Evolutionary conservation across 495 filamentous ascomycete species (phyloP), one percentile per base, ranked within the genome.

Genomic region (Lophium mytilinum): DNA sequence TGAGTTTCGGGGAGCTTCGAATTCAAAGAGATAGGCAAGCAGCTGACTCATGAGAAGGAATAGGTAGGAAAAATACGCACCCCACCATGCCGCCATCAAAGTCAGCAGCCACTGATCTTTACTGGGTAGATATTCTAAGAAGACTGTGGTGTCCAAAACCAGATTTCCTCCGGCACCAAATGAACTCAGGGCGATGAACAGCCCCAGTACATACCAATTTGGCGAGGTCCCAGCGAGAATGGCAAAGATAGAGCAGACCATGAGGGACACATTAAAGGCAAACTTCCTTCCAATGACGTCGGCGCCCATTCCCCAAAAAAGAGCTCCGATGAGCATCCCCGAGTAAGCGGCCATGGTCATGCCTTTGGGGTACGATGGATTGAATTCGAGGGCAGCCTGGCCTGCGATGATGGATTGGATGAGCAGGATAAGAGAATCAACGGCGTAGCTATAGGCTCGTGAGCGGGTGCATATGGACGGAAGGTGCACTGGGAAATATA

Each of bases 341-440:
- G 64, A 60, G 58, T 87, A 86, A 0, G 78, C 76, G 11, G 83
- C 79, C 53, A 86, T 78, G 3, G 80, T 85, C 57, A 86, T 70
- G 4, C 73, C 83, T 36, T 78, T 76, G 10, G 54, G 52, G 55
- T 77, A 84, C 9, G 74, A 75, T 8, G 79, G 70, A 12, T 78
- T 72, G 58, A 86, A 85, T 65, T 87, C 82, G 55, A 72, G 73
- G 47, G 68, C 76, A 3, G 84, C 83, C 34, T 77, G 74, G 12
- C 60, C 64, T 4, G 82, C 75, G 53, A 87, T 82, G 63, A 86
- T 83, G 24, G 76, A 80, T 66, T 87, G 84, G 15, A 88, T 71
- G 15, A 89, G 75, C 2, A 87, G 77, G 34, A 86, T 78, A 35
- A 86, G 66, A 0, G 83, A 86, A 62, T 89, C 85, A 53, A 87